Conservation (phyloP, 202 grass and related monocot genomes). For the Panicum hallii region DNA sequence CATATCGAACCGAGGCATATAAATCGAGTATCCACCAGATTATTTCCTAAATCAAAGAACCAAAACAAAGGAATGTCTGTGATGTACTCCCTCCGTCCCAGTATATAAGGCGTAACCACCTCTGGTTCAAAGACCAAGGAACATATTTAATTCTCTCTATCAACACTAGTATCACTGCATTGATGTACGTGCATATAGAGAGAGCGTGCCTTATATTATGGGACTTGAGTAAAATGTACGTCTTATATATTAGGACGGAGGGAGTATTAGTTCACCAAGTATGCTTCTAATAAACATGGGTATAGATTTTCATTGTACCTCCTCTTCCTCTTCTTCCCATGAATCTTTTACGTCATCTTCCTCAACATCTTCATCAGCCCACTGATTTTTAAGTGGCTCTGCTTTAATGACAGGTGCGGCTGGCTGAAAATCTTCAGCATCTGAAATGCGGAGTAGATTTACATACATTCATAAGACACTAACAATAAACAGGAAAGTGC, state of each 20-base stretch:
- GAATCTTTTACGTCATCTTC: conserved; percentile 95
- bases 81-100: too few relatives aligned
- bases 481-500: neutral
- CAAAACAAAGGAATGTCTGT: neutral
- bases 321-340: conserved; percentile 95
- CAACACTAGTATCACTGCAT: too few relatives aligned
- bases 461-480: conserved; percentile 5
- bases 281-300: neutral
- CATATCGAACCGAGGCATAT: neutral
- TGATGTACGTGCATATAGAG: too few relatives aligned
- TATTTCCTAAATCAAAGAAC: neutral
- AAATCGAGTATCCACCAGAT: neutral
- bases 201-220: too few relatives aligned
- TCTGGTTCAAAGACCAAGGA: too few relatives aligned
- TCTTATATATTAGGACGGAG: too few relatives aligned
- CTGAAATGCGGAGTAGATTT: conserved; percentile 49
- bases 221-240: too few relatives aligned
- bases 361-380: conserved; percentile 93
- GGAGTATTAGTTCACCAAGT: neutral
- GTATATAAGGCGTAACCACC: too few relatives aligned
- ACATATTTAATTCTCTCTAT: too few relatives aligned
- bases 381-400: conserved; percentile 70
- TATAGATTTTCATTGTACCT: conserved; percentile 57
- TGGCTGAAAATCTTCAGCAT: conserved; percentile 86
- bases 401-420: conserved; percentile 46